phyloP scores from a whole-genome alignment of 495 filamentous ascomycete genomes.

The Penicillium crystallinum region DNA sequence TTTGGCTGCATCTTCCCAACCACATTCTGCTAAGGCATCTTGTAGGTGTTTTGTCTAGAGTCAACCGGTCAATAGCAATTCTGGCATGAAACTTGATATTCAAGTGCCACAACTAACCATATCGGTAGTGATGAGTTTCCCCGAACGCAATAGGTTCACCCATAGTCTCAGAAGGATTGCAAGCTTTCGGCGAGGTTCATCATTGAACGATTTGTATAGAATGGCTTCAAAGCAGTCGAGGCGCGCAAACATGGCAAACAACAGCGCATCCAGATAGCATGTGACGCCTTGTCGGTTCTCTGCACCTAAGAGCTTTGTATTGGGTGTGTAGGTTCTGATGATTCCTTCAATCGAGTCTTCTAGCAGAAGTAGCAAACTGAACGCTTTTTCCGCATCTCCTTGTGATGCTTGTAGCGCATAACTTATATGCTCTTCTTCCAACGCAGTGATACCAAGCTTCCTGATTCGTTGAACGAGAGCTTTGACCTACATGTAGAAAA shows the following conservation, averaged over 20 bases:
- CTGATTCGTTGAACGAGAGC: conserved; percentile 28
- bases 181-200: conserved; percentile 65
- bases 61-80: conserved; percentile 20
- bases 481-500: conserved; percentile 27
- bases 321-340: conserved; percentile 64
- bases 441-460: conserved; percentile 29
- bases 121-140: conserved; percentile 78
- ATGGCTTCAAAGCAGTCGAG: conserved; percentile 89
- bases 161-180: conserved; percentile 74
- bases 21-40: conserved; percentile 76
- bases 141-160: conserved; percentile 86
- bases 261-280: conserved; percentile 86
- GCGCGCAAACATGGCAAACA: conserved; percentile 95
- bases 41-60: conserved; percentile 75
- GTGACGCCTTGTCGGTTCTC: conserved; percentile 82
- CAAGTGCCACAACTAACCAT: conserved; percentile 74
- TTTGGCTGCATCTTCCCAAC: conserved; percentile 77
- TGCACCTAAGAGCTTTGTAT: conserved; percentile 71
- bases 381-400: conserved; percentile 68
- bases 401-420: conserved; percentile 62
- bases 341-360: conserved; percentile 78
- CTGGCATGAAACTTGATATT: too few species aligned
- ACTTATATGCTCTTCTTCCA: conserved; percentile 52
- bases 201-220: conserved; percentile 61
- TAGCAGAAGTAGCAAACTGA: conserved; percentile 67